A percentile compares a stretch with the other conserved stretches of the same genome.
phyloP scores from a whole-genome alignment of 805 yeast genomes.

The Helenozyma rhizophorensis region DNA sequence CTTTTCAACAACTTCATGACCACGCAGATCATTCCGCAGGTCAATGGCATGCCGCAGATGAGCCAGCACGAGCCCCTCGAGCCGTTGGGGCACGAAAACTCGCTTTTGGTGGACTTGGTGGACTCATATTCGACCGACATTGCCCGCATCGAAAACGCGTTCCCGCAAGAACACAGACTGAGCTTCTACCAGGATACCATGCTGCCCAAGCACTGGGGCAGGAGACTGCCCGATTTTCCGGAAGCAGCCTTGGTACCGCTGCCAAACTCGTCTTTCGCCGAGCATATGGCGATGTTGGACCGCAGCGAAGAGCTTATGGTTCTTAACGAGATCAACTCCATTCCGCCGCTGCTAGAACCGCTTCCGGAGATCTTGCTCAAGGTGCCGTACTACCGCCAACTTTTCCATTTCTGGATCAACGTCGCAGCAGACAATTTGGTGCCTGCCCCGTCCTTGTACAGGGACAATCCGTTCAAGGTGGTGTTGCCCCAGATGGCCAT shows the following conservation, averaged over 20 bases:
- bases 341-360: constrained; percentile 31
- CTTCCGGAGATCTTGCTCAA: constrained; percentile 57
- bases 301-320: constrained; percentile 1
- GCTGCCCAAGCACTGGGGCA: no score
- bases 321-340: constrained; percentile 10
- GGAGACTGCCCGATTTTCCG: no score
- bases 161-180: constrained; percentile 6
- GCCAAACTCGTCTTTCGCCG: no score
- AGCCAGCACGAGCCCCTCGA: neutral
- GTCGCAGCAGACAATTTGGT: constrained; percentile 59
- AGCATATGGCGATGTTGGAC: no score
- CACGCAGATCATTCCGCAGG: constrained; percentile 3
- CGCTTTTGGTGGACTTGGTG: constrained; percentile 1
- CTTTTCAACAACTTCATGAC: constrained; percentile 22
- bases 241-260: no score
- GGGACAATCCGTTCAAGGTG: constrained; percentile 61
- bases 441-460: constrained; percentile 59
- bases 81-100: no score
- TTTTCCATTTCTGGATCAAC: constrained; percentile 59
- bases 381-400: constrained; percentile 56
- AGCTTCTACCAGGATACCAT: constrained; percentile 1
- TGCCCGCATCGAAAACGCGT: constrained; percentile 9
- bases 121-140: constrained; percentile 8
- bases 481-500: constrained; percentile 67
- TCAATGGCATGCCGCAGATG: neutral